Evolutionary conservation across 1,139 yeast genomes (phyloP), one percentile per base, ranked within the genome.

Genomic region (Blastobotrys ciferrii): DNA sequence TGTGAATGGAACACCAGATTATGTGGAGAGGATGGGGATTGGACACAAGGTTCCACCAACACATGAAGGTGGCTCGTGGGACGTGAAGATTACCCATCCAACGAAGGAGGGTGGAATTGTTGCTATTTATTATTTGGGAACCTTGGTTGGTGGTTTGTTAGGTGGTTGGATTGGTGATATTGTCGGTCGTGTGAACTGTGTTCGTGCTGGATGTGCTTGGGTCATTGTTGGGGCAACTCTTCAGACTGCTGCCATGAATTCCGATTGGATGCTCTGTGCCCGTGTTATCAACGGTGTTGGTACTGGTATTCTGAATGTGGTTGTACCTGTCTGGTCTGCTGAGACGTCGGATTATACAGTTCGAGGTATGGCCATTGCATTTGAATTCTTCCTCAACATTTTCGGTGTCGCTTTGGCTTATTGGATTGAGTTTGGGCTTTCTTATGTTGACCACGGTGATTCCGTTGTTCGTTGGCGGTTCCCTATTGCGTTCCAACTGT

Each of bases 361-460:
- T 17, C 72, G 85, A 62, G 85, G 85, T 51, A 78, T 85, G 23
- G 78, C 81, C 48, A 80, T 82, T 56, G 87, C 87, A 42, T 69
- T 82, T 47, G 56, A 58, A 23, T 51, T 52, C 41, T 47, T 50
- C 19, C 49, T 53, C 32, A 53, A 54, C 35, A 58, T 56, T 30
- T 52, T 55, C 35, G 89, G 91, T 59, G 82, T 87, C 39, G 75
- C 80, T 62, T 70, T 84, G 62, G 87, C 89, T n/a, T 84, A 84
- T 70, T 85, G 92, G 92, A 69, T 82, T 53, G 89, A 83, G 61
- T 85, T 80, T 61, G 92, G 91, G 17, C 73, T 84, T 43, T 78
- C 84, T 2, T 84, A 78, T 58, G 78, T 78, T 49, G 61, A 57
- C 42, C 42, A 49, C 9, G 54, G 55, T 3, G 44, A 51, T 31